Conservation (phyloP, 257 asterid species). For the Fraxinus pennsylvanica region DNA sequence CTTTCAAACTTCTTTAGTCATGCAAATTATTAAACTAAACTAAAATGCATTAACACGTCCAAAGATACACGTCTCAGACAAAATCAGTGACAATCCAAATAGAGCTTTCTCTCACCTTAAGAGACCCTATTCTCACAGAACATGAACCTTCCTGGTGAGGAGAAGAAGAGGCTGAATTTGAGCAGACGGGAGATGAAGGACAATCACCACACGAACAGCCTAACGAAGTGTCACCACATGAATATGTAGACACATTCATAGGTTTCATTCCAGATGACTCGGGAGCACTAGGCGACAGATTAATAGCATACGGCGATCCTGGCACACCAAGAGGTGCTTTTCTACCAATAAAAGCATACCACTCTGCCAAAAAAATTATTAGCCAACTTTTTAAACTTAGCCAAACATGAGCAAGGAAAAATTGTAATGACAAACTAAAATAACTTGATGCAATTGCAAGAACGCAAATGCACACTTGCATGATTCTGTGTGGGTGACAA, state of each 20-base stretch:
- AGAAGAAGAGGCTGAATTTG: constrained; percentile 67
- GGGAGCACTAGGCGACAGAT: constrained; percentile 65
- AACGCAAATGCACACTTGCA: constrained; percentile 4
- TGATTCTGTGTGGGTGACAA: not conserved
- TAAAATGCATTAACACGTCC: not conserved
- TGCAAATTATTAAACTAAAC: not conserved
- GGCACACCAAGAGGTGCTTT: constrained; percentile 68
- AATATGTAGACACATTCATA: constrained; percentile 80
- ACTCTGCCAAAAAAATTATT: constrained; percentile 52
- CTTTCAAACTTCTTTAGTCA: not conserved
- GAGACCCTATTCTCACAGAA: constrained; percentile 77
- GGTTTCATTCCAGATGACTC: constrained; percentile 80
- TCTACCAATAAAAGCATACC: constrained; percentile 85
- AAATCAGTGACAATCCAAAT: constrained; percentile 15
- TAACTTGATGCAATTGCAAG: constrained; percentile 6
- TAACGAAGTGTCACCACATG: constrained; percentile 86
- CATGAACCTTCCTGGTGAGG: constrained; percentile 68
- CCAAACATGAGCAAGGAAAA: not conserved
- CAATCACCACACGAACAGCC: constrained; percentile 99
- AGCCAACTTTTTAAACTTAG: not conserved
- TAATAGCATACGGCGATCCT: constrained; percentile 91
- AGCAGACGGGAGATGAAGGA: constrained; percentile 75
- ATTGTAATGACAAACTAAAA: not conserved
- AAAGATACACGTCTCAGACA: not conserved
- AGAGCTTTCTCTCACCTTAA: constrained; percentile 55